phyloP scores from a whole-genome alignment of 2,329 filamentous ascomycete genomes.

The Cladobotryum mycophilum region DNA sequence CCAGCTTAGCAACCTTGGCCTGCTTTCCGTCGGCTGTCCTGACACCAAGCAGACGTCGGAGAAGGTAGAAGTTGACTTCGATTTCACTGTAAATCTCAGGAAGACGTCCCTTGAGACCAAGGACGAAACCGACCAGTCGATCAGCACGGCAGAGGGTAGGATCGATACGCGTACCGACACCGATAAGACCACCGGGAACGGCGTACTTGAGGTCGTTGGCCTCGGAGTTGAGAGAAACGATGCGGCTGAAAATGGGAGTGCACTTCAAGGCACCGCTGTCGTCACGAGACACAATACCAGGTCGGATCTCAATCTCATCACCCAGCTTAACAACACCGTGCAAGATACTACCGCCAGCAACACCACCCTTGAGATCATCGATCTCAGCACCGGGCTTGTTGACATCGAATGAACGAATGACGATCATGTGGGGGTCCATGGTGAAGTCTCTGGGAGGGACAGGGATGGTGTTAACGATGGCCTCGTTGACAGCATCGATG shows the following conservation, averaged over 20 bases:
- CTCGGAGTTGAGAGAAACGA: slow-evolving; percentile 93
- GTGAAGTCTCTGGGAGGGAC: slow-evolving; percentile 87
- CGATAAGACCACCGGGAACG: slow-evolving; percentile 93
- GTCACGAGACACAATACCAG: slow-evolving; percentile 96
- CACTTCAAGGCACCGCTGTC: slow-evolving; percentile 91
- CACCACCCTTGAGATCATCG: slow-evolving; percentile 95
- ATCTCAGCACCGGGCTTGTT: slow-evolving; percentile 99
- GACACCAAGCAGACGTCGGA: slow-evolving; percentile 89
- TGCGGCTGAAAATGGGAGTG: slow-evolving; percentile 92
- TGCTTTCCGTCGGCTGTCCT: slow-evolving; percentile 98
- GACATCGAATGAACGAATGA: slow-evolving; percentile 98
- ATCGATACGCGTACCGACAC: slow-evolving; percentile 96
- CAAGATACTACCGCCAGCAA: slow-evolving; percentile 93
- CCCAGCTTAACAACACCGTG: slow-evolving; percentile 95
- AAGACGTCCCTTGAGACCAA: slow-evolving; percentile 87
- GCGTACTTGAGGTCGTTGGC: slow-evolving; percentile 98
- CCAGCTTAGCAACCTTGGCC: slow-evolving; percentile 95
- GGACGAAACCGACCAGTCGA: slow-evolving; percentile 95
- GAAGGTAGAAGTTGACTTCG: slow-evolving; percentile 98
- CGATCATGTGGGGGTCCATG: slow-evolving; percentile 93
- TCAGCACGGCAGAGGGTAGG: slow-evolving; percentile 97
- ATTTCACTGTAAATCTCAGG: slow-evolving; percentile 98
- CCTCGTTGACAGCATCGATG: slow-evolving; percentile 96
- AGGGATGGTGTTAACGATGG: slow-evolving; percentile 91
- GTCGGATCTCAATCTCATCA: slow-evolving; percentile 97